Evolutionary conservation across 2,329 filamentous ascomycete genomes (phyloP), one percentile per base, ranked within the genome.

Genomic region (Nothophoma quercina): DNA sequence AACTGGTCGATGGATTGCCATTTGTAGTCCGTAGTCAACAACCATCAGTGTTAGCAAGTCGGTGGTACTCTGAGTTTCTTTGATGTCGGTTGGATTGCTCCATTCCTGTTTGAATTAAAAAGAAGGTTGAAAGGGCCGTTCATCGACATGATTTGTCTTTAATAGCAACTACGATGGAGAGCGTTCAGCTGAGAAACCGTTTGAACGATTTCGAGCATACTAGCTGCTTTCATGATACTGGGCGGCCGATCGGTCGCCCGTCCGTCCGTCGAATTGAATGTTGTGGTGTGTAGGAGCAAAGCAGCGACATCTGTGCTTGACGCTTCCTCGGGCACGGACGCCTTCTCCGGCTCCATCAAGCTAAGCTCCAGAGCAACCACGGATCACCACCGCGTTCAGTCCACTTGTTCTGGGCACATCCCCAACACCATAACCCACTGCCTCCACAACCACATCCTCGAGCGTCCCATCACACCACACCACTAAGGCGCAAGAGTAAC

Each of bases 321-420:
- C n/a, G n/a, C n/a, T n/a, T n/a, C n/a, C n/a, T n/a, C n/a, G n/a
- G n/a, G n/a, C n/a, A n/a, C n/a, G n/a, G n/a, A n/a, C n/a, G 12
- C 5, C 5, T 6, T 32, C 12, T 9, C 16, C 12, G 3, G 25
- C 25, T 26, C 25, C 12, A 12, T 12, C 7, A 26, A 32, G 33
- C 33, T 43, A 43, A 40, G 38, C 49, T 41, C 36, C 36, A 26
- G 26, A 45, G 16, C 43, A 41, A 32, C 22, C n/a, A n/a, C n/a
- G n/a, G n/a, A n/a, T n/a, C 39, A 53, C 39, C 33, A 39, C 43
- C 50, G 50, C 43, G 43, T 53, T 44, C 50, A 43, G 32, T 39
- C 43, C 50, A 44, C 36, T 36, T 32, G 28, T 48, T 44, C 50
- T 34, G n/a, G 50, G 32, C 50, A 38, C 43, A 53, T 23, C 21